Base-by-base conservation (phyloP, 2,329 filamentous ascomycete species). In the Paecilomyces sp. region DNA sequence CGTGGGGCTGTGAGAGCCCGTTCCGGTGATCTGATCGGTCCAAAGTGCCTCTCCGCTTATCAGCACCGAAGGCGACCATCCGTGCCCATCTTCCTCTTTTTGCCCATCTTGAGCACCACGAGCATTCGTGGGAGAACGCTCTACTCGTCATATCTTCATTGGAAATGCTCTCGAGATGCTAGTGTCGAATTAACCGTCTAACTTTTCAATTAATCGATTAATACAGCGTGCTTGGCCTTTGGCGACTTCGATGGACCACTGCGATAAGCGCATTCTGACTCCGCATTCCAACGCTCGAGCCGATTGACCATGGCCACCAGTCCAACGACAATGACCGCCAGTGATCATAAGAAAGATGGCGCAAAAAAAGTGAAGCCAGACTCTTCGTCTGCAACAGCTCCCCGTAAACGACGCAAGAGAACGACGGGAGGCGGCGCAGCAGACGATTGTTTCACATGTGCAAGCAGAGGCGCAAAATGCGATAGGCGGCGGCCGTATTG, bases 401-500 rank as follows among this genome's bases (percentile, higher is more conserved):
- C 77, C n/a, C 74, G 77, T 47, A 81, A 96, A 81, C 86, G 92
- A 72, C 88, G 92, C 80, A 90, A 92, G 83, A 87, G 92, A 78
- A 90, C 92, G 22, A 89, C 91, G 22, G 88, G 91, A 57, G 92
- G 90, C 64, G 93, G 93, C 70, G 93, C 93, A 61, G 87, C 90
- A 54, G 92, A 96, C 75, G 93, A 97, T 77, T 99, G 93, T 83
- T 97, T 97, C 74, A 87, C 92, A 52, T 99, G 93, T 79, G 85
- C 88, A 66, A 94, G 92, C 78, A 86, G 89, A 71, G 88, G 87
- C 68, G 82, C 88, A 64, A 90, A 91, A 75, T 99, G 93, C 79
- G 93, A 97, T 77, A 87, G 93, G 67, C 87, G 91, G 71, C 85
- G 93, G 68, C 93, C 93, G 8, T 97, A 97, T 77, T 97, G 94